A percentile compares a stretch with the other conserved stretches of the same genome.
Evolutionary conservation across 495 filamentous ascomycete species (phyloP).

Genomic region (Lophiostoma macrostomum): DNA sequence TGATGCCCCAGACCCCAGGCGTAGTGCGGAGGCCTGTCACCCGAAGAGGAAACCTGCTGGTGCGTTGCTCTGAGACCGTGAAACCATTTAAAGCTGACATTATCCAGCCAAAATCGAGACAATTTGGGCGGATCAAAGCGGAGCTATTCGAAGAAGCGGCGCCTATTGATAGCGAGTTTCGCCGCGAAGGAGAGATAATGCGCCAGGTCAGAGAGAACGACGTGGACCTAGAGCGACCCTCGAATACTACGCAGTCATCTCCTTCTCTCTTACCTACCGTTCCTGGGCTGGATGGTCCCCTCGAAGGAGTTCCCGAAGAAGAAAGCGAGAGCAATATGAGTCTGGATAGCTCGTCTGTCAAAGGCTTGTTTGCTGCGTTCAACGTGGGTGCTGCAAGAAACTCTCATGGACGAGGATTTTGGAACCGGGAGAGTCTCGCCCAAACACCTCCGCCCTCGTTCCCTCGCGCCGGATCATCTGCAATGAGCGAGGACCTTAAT

Average conservation of each 20-base stretch:
- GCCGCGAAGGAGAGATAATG: constrained; percentile 90
- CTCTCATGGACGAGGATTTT: constrained; percentile 70
- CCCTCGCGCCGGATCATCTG: constrained; percentile 56
- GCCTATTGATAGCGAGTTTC: constrained; percentile 82
- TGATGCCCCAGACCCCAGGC: constrained; percentile 48
- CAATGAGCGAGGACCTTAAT: constrained; percentile 68
- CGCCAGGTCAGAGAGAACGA: constrained; percentile 84
- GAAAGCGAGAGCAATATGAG: constrained; percentile 50
- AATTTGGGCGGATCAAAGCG: constrained; percentile 87
- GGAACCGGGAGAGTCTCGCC: constrained; percentile 63
- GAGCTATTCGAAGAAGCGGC: constrained; percentile 82
- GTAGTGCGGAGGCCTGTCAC: constrained; percentile 72
- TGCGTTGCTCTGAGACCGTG: constrained; percentile 43
- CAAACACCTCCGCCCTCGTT: constrained; percentile 58
- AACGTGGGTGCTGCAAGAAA: constrained; percentile 68
- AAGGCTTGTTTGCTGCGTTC: constrained; percentile 48
- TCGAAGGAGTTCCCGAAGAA: constrained; percentile 60
- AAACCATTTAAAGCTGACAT: constrained; percentile 8
- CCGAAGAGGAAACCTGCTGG: constrained; percentile 80
- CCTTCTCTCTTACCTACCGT: constrained; percentile 41
- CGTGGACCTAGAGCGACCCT: constrained; percentile 46
- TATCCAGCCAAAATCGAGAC: constrained; percentile 85
- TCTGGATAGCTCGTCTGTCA: constrained; percentile 41
- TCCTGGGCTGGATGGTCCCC: constrained; percentile 35
- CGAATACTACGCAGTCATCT: constrained; percentile 51